Percentiles rank a stretch among this genome's conserved stretches.
phyloP scores from a whole-genome alignment of 2,329 filamentous ascomycete genomes.

The Biscogniauxia mediterranea region DNA sequence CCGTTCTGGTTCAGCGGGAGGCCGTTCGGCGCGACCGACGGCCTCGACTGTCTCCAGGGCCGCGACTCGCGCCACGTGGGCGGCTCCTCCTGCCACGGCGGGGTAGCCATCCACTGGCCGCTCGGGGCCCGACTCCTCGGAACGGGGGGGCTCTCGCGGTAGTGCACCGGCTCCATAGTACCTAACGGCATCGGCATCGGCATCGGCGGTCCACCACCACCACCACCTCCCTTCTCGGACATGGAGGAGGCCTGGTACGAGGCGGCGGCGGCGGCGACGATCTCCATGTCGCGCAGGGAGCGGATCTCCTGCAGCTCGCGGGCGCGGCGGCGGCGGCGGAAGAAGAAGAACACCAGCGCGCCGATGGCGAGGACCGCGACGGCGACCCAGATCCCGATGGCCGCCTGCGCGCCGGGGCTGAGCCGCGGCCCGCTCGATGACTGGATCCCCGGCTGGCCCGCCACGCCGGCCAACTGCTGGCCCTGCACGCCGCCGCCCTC shows the following conservation, averaged over 20 bases:
- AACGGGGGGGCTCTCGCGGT: constrained; percentile 5
- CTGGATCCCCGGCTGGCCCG: constrained; percentile 13
- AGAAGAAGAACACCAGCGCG: constrained; percentile 17
- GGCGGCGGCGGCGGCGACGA: too few species aligned
- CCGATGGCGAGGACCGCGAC: constrained; percentile 17
- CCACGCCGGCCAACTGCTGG: constrained; percentile 1
- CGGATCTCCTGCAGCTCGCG: constrained; percentile 10
- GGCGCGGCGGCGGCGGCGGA: constrained; percentile 12
- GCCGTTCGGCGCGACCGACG: constrained; percentile 11
- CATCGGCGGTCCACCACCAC: not conserved
- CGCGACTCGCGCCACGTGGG: constrained; percentile 22
- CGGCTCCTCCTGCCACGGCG: constrained; percentile 23
- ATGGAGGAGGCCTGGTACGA: constrained; percentile 7
- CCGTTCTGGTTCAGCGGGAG: constrained; percentile 9
- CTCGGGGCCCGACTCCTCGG: constrained; percentile 12
- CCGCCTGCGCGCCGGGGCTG: constrained; percentile 18
- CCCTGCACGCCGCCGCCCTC: constrained; percentile 8
- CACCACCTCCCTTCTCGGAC: constrained; percentile 2
- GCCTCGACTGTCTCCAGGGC: constrained; percentile 20
- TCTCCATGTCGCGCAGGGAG: constrained; percentile 16
- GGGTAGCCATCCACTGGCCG: constrained; percentile 22
- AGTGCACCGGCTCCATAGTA: constrained; percentile 14
- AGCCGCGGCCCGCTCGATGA: constrained; percentile 10
- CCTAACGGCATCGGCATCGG: too few species aligned
- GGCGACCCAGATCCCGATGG: constrained; percentile 22